Evolutionary conservation across 2,329 filamentous ascomycete species (phyloP), one percentile per base, ranked within the genome.

Genomic region (Colletotrichum eleusines): DNA sequence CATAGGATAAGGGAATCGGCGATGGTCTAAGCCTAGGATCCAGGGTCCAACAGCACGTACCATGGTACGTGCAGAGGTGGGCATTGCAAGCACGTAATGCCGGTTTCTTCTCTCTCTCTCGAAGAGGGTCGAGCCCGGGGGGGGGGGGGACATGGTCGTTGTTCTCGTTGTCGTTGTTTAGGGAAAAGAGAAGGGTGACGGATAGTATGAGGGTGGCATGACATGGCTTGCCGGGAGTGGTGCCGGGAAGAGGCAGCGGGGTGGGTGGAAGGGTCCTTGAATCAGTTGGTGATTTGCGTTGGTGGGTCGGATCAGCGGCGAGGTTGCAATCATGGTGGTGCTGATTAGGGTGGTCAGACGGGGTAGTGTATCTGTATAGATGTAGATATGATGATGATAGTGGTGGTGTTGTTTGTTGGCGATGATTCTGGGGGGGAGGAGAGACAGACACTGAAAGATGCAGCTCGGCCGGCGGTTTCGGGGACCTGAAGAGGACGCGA

Each of bases 241-340:
- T 70, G 66, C 67, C 67, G 67, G 55, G 40, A 55, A 50, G 59
- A 35, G 12, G 16, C 40, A 42, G 16, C 42, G 44, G 31, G 5
- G 5, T 33, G 42, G 20, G 35, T 55, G 61, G 61, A 42, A 51
- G 28, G 31, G 28, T 38, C 60, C 16, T 63, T 61, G 50, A 66
- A 70, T 61, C 67, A 66, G 38, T 61, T 50, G 48, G 46, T 66
- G 67, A 44, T 66, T 69, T 69, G 62, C 66, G 55, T 42, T 1
- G 38, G 66, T 69, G 66, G 62, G 62, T 54, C 66, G 20, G 62
- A 66, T 69, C 67, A 58, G 48, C 67, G 44, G 46, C 42, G 55
- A 42, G 23, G 55, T 59, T 16, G 53, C 33, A 51, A 44, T 35
- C 62, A 40, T 40, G 38, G 63, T 61, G 38, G 55, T 50, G 33